These are phyloP conservation scores for Aechmea fasciata DNA, from an alignment of 176 grass and related monocot genomes.

Conservation along the genomic window DNA sequence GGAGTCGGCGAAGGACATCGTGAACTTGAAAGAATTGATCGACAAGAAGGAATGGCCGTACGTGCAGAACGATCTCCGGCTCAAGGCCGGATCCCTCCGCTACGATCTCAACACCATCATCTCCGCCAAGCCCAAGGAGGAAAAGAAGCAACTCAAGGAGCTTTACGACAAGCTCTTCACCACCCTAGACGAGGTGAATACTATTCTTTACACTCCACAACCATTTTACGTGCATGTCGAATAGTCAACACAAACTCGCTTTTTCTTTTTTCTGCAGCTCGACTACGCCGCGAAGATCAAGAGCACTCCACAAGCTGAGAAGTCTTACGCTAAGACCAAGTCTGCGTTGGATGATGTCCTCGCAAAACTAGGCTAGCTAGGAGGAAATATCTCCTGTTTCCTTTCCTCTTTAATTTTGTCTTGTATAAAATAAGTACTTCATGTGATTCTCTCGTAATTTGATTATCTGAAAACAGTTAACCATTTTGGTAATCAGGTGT, in stretches of 20 bases:
- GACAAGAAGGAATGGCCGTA: conserved; percentile 94
- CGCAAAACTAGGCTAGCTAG: conserved; percentile 74
- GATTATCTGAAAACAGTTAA: conserved; percentile 27
- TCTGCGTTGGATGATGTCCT: conserved; percentile 55
- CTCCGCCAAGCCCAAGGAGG: conserved; percentile 70
- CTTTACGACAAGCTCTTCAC: conserved; percentile 60
- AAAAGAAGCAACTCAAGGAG: conserved; percentile 75
- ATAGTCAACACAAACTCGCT: background rate
- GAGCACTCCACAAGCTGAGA: conserved; percentile 67
- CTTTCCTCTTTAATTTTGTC: conserved; percentile 38
- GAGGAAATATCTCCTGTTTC: conserved; percentile 22
- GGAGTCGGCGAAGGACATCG: background rate
- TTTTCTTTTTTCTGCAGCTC: conserved; percentile 40
- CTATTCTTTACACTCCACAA: background rate
- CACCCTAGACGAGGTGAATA: conserved; percentile 54
- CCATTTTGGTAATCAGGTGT: too few relatives aligned
- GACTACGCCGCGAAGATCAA: conserved; percentile 97
- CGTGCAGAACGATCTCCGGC: conserved; percentile 81
- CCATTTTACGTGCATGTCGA: background rate
- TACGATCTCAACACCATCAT: conserved; percentile 90
- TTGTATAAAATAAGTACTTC: conserved; percentile 46
- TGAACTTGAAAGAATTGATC: conserved; percentile 19
- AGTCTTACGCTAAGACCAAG: conserved; percentile 53
- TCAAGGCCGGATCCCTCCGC: conserved; percentile 57
- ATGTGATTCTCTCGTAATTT: conserved; percentile 40